Conservation (phyloP, 768 basidiomycete genomes). For the Mrakia blollopis region DNA sequence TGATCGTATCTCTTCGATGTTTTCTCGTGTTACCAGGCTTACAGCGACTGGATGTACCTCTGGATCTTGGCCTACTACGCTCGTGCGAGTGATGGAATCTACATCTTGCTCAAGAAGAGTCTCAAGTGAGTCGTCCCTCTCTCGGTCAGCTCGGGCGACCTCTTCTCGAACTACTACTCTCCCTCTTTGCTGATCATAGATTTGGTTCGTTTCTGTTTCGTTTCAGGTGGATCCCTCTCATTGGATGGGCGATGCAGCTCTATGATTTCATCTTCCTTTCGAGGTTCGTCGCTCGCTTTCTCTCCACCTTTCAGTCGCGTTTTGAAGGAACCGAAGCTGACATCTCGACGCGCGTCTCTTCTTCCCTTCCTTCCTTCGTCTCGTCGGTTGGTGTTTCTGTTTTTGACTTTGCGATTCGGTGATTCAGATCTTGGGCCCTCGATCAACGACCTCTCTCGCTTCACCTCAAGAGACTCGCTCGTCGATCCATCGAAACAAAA, state of each 20-base stretch:
- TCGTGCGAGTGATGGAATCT: constrained; percentile 64
- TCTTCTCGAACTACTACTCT: no score
- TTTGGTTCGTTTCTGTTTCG: not conserved
- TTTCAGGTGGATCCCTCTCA: constrained; percentile 1
- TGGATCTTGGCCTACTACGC: constrained; percentile 54
- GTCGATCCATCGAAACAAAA: constrained; percentile 24
- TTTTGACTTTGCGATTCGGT: no score
- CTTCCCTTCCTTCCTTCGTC: not conserved
- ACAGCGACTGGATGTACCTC: constrained; percentile 61
- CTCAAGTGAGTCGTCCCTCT: constrained; percentile 66
- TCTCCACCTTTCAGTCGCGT: not conserved
- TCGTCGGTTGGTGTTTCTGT: no score
- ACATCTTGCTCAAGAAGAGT: constrained; percentile 88
- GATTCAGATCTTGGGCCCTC: constrained; percentile 14
- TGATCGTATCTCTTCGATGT: not conserved
- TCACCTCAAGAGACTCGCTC: constrained; percentile 4
- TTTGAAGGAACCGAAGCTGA: not conserved
- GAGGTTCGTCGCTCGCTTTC: constrained; percentile 51
- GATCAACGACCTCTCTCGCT: constrained; percentile 22
- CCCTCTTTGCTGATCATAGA: not conserved
- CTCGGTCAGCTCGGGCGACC: not conserved
- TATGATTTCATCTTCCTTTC: constrained; percentile 89
- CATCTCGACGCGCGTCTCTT: not conserved
- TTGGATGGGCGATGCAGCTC: constrained; percentile 66
- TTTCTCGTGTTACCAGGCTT: constrained; percentile 36